Evolutionary conservation across 257 asterid species (phyloP), one percentile per base, ranked within the genome.

Genomic region (Thymus mandschuricus): DNA sequence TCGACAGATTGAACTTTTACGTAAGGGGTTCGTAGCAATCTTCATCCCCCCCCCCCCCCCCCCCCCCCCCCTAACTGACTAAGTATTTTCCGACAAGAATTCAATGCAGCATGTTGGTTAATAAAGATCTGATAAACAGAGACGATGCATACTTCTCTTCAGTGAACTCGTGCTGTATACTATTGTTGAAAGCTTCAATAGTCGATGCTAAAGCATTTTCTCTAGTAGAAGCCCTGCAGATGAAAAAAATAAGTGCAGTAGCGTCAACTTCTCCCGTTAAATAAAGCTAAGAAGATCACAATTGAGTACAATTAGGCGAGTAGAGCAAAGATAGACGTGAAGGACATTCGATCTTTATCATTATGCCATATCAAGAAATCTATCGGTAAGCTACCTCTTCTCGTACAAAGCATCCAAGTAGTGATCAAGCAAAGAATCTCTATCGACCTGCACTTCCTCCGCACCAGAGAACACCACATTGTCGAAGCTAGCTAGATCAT

Each of bases 151-250:
- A 86, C 99, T 92, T 95, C 79, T 87, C 86, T 70, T 88, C 96
- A 13, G 87, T 86, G 81, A 85, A 95, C 55, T 86, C 96, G 29
- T 81, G 90, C 38, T 86, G 92, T 60, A 95, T 50, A 78, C 76
- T 86, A 86, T 70, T 87, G 69, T 84, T 92, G 58, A 95, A 92
- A 28, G 89, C 82, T 75, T 89, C 93, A 54, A 83, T 85, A 57
- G 90, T 78, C 28, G 90, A 82, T 7, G 87, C 78, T 89, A 95
- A 79, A 6, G 97, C 98, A 78, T 81, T 85, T 85, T 95, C 98
- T 79, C 96, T 84, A 12, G 96, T 89, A 58, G 97, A 75, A 5
- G 96, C 99, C 84, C 99, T 95, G 92, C 43, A 79, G 8, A 38
- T 7, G 41, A 38, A 38, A 4, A 63, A 28, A 30, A 45, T 12